Evolutionary conservation across 208 protist species (phyloP).

Genomic region (Balamuthia mandrillaris): DNA sequence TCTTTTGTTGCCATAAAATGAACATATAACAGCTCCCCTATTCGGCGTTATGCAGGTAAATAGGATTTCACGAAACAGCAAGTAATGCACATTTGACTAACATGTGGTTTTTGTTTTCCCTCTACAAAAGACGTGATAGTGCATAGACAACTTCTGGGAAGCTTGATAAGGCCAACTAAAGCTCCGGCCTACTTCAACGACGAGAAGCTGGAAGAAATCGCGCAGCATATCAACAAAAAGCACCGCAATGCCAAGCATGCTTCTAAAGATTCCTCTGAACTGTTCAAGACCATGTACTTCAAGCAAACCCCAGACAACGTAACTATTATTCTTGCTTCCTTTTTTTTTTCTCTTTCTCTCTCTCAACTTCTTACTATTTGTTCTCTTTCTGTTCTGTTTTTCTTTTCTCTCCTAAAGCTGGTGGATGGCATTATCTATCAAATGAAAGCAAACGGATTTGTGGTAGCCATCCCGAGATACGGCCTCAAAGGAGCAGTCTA

Average conservation of each 20-base stretch:
- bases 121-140: not conserved
- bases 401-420: not conserved
- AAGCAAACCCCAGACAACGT: not conserved
- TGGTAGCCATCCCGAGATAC: constrained; percentile 10
- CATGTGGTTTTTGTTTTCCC: not conserved
- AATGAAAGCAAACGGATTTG: not conserved
- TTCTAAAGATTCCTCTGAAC: constrained; percentile 51
- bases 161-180: not conserved
- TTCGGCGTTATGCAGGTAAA: constrained; percentile 72
- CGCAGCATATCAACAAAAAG: not conserved
- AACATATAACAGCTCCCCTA: constrained; percentile 73
- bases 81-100: constrained; percentile 4
- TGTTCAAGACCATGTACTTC: constrained; percentile 60
- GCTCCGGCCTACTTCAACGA: not conserved
- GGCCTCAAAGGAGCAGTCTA: constrained; percentile 31
- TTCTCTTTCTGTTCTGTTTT: not conserved
- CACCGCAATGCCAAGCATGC: constrained; percentile 32
- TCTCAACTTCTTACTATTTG: not conserved
- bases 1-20: too few species aligned
- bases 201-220: constrained; percentile 1
- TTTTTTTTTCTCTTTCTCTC: not conserved
- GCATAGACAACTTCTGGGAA: constrained; percentile 27
- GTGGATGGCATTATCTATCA: constrained; percentile 13
- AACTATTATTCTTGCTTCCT: not conserved
- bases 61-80: not conserved